Evolutionary conservation across 164 flowering plant genomes (phyloP).

Genomic region (Euptelea pleiosperma): DNA sequence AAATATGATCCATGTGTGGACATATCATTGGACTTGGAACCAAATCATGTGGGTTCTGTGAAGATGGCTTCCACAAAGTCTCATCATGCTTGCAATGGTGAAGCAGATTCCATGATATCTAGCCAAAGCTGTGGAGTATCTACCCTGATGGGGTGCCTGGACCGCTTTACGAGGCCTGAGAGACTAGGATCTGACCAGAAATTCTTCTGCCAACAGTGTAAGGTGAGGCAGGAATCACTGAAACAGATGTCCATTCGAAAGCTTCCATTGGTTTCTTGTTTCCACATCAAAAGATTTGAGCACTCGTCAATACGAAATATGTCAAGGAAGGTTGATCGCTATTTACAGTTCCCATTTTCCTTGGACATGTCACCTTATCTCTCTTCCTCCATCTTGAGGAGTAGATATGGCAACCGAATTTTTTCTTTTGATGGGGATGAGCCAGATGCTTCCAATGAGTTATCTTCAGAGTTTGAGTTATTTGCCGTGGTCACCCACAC

Average conservation of each 20-base stretch:
- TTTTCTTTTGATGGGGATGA: constrained; percentile 65
- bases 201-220: constrained; percentile 82
- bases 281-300: constrained; percentile 92
- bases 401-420: constrained; percentile 72
- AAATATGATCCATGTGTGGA: constrained; percentile 66
- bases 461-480: constrained; percentile 76
- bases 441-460: constrained; percentile 41
- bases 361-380: constrained; percentile 86
- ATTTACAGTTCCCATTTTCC: constrained; percentile 83
- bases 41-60: constrained; percentile 37
- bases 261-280: constrained; percentile 85
- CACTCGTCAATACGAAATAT: constrained; percentile 68
- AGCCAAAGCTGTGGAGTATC: constrained; percentile 44
- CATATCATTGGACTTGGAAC: constrained; percentile 82
- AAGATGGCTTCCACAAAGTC: constrained; percentile 44
- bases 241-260: constrained; percentile 90
- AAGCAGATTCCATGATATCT: constrained; percentile 35
- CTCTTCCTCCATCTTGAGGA: constrained; percentile 78
- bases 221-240: constrained; percentile 80
- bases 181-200: constrained; percentile 79
- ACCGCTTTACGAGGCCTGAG: constrained; percentile 80
- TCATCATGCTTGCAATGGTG: constrained; percentile 40
- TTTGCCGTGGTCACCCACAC: constrained; percentile 88
- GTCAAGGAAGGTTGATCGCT: constrained; percentile 82
- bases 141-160: constrained; percentile 73